These are phyloP conservation scores for Pochonia chlamydosporia DNA, from an alignment of 2,329 filamentous ascomycete species.

Conservation along the genomic window DNA sequence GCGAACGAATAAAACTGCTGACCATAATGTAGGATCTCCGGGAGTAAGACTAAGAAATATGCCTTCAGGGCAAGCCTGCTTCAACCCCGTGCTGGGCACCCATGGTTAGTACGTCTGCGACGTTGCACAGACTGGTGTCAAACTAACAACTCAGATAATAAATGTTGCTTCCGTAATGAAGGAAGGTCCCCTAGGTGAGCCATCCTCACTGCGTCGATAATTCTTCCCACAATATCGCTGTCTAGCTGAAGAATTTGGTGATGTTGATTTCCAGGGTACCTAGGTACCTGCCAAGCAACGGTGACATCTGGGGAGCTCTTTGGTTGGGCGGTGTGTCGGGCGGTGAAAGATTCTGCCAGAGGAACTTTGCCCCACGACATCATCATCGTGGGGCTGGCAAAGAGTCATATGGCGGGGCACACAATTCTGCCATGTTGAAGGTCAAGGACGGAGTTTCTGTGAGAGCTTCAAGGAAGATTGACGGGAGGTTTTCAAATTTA, in stretches of 20 bases:
- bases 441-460: no score
- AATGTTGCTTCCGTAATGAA: conserved; percentile 64
- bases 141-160: conserved; percentile 75
- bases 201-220: conserved; percentile 3
- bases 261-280: no score
- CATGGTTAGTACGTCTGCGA: not conserved
- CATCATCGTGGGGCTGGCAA: conserved; percentile 11
- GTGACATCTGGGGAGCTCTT: not conserved
- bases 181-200: conserved; percentile 38
- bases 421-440: not conserved
- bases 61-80: conserved; percentile 76
- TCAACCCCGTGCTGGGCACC: conserved; percentile 63
- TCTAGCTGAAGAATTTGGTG: not conserved
- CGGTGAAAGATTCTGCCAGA: conserved; percentile 17
- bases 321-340: conserved; percentile 6
- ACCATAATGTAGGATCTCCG: conserved; percentile 77
- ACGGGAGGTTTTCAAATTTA: no score
- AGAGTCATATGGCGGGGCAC: conserved; percentile 4
- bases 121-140: not conserved
- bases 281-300: no score
- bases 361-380: not conserved
- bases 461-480: no score
- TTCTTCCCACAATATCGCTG: not conserved
- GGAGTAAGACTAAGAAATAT: conserved; percentile 82
- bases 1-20: conserved; percentile 84